These are phyloP conservation scores for Alternaria burnsii DNA, from an alignment of 2,329 filamentous ascomycete genomes.

Conservation along the genomic window DNA sequence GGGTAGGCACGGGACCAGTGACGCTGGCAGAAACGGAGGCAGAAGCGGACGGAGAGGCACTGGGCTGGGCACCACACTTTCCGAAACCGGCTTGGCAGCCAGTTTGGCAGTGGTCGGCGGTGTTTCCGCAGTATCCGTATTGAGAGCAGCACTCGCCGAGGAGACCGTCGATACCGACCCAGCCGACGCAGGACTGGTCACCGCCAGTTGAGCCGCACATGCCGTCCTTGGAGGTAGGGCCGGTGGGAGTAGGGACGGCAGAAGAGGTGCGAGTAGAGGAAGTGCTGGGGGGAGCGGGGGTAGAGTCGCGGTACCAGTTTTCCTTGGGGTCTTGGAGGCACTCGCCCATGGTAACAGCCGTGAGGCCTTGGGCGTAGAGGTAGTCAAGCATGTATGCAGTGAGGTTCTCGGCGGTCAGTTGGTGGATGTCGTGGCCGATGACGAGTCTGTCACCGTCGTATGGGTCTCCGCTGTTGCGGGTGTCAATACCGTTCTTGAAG, in stretches of 20 bases:
- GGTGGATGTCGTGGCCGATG: slow-evolving; percentile 62
- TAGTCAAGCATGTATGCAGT: slow-evolving; percentile 56
- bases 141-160: slow-evolving; percentile 55
- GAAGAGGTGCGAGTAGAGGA: slow-evolving; percentile 21
- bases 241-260: slow-evolving; percentile 31
- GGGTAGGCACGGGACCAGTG: slow-evolving; percentile 44
- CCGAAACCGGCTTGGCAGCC: slow-evolving; percentile 33
- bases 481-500: slow-evolving; percentile 55
- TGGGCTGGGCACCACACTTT: slow-evolving; percentile 18
- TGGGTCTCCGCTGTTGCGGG: slow-evolving; percentile 18
- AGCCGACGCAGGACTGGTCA: slow-evolving; percentile 34
- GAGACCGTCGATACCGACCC: slow-evolving; percentile 30
- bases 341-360: slow-evolving; percentile 58
- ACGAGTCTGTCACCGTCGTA: slow-evolving; percentile 55
- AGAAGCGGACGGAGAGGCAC: slow-evolving; percentile 9
- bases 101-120: slow-evolving; percentile 33
- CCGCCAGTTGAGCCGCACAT: slow-evolving; percentile 29
- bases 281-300: slow-evolving; percentile 46
- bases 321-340: slow-evolving; percentile 55
- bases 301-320: slow-evolving; percentile 60
- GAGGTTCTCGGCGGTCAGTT: slow-evolving; percentile 55
- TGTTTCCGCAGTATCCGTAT: slow-evolving; percentile 51
- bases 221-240: slow-evolving; percentile 30
- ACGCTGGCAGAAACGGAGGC: slow-evolving; percentile 32
- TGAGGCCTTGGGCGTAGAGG: slow-evolving; percentile 50